phyloP scores from a whole-genome alignment of 139 green algal species.

The Ostreobium quekettii region DNA sequence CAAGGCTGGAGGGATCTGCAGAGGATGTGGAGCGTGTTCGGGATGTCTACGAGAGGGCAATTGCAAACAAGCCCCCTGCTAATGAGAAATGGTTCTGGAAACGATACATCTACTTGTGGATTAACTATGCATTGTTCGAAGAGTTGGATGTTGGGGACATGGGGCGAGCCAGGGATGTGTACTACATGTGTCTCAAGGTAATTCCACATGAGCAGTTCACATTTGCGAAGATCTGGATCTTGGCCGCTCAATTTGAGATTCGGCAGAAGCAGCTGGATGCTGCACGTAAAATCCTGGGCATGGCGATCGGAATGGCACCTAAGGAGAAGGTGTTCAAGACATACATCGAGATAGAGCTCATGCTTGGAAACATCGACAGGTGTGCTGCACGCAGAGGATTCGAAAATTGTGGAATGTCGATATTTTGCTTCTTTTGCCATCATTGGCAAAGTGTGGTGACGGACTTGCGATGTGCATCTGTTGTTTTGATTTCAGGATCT shows the following conservation, averaged over 20 bases:
- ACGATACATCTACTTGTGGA: slow-evolving; percentile 97
- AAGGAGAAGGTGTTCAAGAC: slow-evolving; percentile 92
- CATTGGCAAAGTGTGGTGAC: no score
- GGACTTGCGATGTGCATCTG: no score
- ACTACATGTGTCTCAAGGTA: slow-evolving; percentile 73
- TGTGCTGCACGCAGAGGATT: no score
- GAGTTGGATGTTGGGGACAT: slow-evolving; percentile 80
- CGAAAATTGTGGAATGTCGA: no score
- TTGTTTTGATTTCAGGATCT: no score
- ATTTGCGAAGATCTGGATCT: slow-evolving; percentile 95
- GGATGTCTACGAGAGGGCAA: slow-evolving; percentile 60
- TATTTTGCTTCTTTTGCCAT: no score
- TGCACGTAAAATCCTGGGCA: slow-evolving; percentile 77
- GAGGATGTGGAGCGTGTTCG: slow-evolving; percentile 58
- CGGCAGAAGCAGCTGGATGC: slow-evolving; percentile 51
- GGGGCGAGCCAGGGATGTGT: slow-evolving; percentile 81
- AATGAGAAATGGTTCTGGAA: slow-evolving; percentile 91
- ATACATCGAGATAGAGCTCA: slow-evolving; percentile 95
- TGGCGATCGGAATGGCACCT: slow-evolving; percentile 79
- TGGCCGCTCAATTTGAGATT: slow-evolving; percentile 90
- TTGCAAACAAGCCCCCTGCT: slow-evolving; percentile 79
- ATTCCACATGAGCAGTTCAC: slow-evolving; percentile 89
- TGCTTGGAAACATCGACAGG: slow-evolving; percentile 87
- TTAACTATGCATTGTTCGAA: slow-evolving; percentile 97
- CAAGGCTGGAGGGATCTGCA: slow-evolving; percentile 78